Evolutionary conservation across 441 rosid genomes (phyloP).

Genomic region (Populus hybrid): DNA sequence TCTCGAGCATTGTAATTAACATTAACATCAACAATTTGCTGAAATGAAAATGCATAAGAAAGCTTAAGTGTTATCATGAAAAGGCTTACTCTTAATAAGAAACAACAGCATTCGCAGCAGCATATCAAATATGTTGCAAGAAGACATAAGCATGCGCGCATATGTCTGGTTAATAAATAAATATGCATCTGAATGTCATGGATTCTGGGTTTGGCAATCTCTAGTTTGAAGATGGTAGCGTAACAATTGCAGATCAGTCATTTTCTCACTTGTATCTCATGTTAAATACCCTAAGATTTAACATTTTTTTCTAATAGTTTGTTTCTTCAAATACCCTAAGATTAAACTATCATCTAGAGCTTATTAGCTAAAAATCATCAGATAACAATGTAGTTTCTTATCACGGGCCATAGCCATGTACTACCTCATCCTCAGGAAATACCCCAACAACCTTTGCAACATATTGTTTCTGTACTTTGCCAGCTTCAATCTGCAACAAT

Average conservation of each 20-base stretch:
- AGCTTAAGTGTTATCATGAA: neutral
- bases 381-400: conserved; percentile 4
- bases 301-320: neutral
- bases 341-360: neutral
- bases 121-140: neutral
- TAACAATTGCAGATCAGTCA: neutral
- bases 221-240: conserved; percentile 1
- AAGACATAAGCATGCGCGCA: neutral
- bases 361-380: neutral
- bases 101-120: neutral
- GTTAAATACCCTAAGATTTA: neutral
- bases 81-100: neutral
- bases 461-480: conserved; percentile 71
- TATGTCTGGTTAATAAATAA: neutral
- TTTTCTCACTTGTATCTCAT: neutral
- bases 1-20: conserved; percentile 67
- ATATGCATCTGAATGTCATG: neutral
- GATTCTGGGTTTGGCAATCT: neutral
- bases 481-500: conserved; percentile 73
- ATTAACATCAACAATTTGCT: conserved; percentile 65
- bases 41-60: conserved; percentile 23
- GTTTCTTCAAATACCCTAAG: neutral
- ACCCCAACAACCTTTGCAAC: conserved; percentile 77
- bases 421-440: conserved; percentile 78
- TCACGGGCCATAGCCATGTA: conserved; percentile 21